Base-by-base conservation (phyloP, 1,284 basidiomycete genomes). In the Cutaneotrichosporon cutaneum region DNA sequence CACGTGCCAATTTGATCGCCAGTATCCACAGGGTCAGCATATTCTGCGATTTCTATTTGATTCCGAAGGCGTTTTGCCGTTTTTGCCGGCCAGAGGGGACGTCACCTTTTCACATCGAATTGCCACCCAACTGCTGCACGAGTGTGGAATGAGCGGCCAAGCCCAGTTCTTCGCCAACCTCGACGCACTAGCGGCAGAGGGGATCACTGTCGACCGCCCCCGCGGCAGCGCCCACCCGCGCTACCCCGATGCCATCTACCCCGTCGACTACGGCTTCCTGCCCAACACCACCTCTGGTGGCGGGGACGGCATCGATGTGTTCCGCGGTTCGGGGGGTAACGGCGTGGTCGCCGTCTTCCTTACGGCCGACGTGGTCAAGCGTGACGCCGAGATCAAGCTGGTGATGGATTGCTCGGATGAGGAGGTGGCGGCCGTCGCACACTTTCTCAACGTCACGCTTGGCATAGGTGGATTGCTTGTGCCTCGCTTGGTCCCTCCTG, bases 321-420 rank as follows among this genome's bases (percentile, higher is more conserved):
- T 54, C 52, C 52, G 52, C 33, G 52, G 52, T 21, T 36, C 52
- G n/a, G 27, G 30, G 2, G 22, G 14, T 2, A 18, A 10, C 8
- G 52, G 33, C 21, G 13, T 54, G 21, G 33, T 39, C 13, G 52
- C 26, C 14, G 35, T 54, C 21, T 22, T 36, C 22, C 33, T 54
- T 21, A 54, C 52, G 4, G 33, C 52, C 52, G 52, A 54, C 52
- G 22, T 54, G 21, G 35, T 10, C 21, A 54, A 54, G 21, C 52
- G 52, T 9, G 52, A 54, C 22, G 33, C 35, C 33, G 52, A 54
- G 52, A 39, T 54, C 52, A 39, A 54, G 22, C 22, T 54, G n/a
- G 21, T 54, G 22, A 7, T 54, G 10, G 51, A 52, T 11, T 52
- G 51, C 18, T 16, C 27, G 22, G 30, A 18, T 14, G 32, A 6